Evolutionary conservation across 768 basidiomycete genomes (phyloP).

Genomic region (Leccinum variicolor): DNA sequence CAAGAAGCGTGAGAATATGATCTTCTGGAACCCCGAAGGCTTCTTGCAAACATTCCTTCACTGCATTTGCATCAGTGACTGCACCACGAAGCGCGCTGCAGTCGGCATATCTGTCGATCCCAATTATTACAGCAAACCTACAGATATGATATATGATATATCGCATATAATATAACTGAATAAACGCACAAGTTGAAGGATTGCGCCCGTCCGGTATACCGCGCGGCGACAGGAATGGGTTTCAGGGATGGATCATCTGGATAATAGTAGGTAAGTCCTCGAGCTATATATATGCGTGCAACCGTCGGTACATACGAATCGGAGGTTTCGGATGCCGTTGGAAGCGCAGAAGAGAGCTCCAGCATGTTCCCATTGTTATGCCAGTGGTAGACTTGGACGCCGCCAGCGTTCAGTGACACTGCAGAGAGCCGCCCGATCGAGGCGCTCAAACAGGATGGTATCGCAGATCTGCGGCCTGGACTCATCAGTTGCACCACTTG

Average conservation of each 20-base stretch:
- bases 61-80: slow-evolving; percentile 37
- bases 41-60: slow-evolving; percentile 32
- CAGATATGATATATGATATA: background rate
- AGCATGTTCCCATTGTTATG: background rate
- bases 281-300: background rate
- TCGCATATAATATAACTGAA: background rate
- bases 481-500: background rate
- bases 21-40: slow-evolving; percentile 28
- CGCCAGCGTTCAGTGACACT: background rate
- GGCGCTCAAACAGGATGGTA: background rate
- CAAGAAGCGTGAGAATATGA: slow-evolving; percentile 37
- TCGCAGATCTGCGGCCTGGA: background rate
- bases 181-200: background rate
- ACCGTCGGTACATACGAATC: background rate
- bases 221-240: background rate
- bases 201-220: background rate
- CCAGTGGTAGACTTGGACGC: background rate
- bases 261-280: background rate
- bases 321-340: background rate
- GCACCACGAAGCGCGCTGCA: slow-evolving; percentile 33
- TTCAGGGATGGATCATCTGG: background rate
- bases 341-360: background rate
- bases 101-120: slow-evolving; percentile 37
- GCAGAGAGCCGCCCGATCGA: background rate
- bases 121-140: slow-evolving; percentile 40